Base-by-base conservation (phyloP, 2,329 filamentous ascomycete genomes). In the Rhynchosporium agropyri region DNA sequence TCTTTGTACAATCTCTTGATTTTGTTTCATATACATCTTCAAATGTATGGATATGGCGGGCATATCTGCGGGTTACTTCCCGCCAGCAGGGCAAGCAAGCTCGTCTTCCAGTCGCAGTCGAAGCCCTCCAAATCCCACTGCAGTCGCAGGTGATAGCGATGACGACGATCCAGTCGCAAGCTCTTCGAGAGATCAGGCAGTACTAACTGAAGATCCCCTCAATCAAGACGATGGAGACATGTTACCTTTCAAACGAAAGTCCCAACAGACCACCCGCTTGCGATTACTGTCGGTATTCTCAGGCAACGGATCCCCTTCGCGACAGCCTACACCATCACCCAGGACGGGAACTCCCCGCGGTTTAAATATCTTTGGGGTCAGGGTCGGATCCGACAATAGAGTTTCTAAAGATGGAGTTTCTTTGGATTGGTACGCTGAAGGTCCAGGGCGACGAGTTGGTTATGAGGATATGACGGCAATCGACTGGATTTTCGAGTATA, bases 401-500 rank as follows among this genome's bases (percentile, higher is more conserved):
- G 63, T 55, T 31, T 33, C 62, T 26, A 84, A 85, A 67, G 81
- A 85, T 69, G 79, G 77, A 58, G 72, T 75, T 36, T 76, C 81
- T 3, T 75, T 82, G 51, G 94, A 98, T 76, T 98, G 94, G 94
- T 90, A 96, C 74, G 83, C 89, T 54, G 94, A 97, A 76, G 92
- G 92, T 0, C 92, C 91, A 0, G 93, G 93, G 1, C 86, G 92
- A 59, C 86, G 95, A 73, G 93, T 97, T 43, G 94, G 91, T 60
- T 99, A 99, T 78, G 94, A 97, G 73, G 90, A 99, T 77, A 81
- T 97, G 75, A 97, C 94, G 15, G 94, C 95, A 63, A 99, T 99
- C 75, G 95, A 99, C 79, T 99, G 95, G 95, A 98, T 98, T 74
- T 98, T 97, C 72, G 95, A 99, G 77, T 97, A 98, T 74, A 95